Conservation (phyloP, 2,329 filamentous ascomycete genomes). For the Clonostachys solani region DNA sequence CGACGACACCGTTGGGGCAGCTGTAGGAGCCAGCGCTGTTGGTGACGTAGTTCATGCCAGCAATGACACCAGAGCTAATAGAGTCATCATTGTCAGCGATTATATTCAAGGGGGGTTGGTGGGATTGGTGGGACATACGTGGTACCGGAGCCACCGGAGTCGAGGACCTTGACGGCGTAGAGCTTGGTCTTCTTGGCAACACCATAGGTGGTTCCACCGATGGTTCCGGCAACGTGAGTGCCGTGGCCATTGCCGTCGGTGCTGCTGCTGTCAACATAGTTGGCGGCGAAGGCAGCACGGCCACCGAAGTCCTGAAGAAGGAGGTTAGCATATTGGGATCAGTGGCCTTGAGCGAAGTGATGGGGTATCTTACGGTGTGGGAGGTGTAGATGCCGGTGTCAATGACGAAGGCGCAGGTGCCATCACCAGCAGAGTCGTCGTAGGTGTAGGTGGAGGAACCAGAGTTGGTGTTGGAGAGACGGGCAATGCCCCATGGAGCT, state of each 20-base stretch:
- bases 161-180: slow-evolving; percentile 41
- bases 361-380: slow-evolving; percentile 11
- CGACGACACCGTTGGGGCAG: slow-evolving; percentile 47
- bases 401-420: slow-evolving; percentile 31
- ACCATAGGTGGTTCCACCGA: slow-evolving; percentile 37
- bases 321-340: not conserved
- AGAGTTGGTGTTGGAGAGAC: slow-evolving; percentile 19
- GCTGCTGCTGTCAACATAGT: slow-evolving; percentile 14
- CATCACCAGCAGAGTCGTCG: slow-evolving; percentile 22
- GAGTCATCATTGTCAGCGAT: slow-evolving; percentile 10
- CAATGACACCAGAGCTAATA: slow-evolving; percentile 23
- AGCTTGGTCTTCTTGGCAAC: slow-evolving; percentile 37
- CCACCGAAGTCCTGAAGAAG: slow-evolving; percentile 21
- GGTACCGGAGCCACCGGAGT: slow-evolving; percentile 19
- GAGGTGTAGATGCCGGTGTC: slow-evolving; percentile 28
- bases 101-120: not conserved
- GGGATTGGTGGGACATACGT: slow-evolving; percentile 25
- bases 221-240: slow-evolving; percentile 26
- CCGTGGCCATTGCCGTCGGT: slow-evolving; percentile 28
- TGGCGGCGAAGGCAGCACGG: slow-evolving; percentile 22
- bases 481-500: slow-evolving; percentile 27
- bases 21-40: slow-evolving; percentile 33
- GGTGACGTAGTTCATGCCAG: slow-evolving; percentile 35
- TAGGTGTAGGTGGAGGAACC: slow-evolving; percentile 18
- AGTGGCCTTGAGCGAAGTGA: too few species aligned